A percentile compares a stretch with the other conserved stretches of the same genome.
Conservation (phyloP, 2,329 filamentous ascomycete species). For the Sarocladiaceae sp. region DNA sequence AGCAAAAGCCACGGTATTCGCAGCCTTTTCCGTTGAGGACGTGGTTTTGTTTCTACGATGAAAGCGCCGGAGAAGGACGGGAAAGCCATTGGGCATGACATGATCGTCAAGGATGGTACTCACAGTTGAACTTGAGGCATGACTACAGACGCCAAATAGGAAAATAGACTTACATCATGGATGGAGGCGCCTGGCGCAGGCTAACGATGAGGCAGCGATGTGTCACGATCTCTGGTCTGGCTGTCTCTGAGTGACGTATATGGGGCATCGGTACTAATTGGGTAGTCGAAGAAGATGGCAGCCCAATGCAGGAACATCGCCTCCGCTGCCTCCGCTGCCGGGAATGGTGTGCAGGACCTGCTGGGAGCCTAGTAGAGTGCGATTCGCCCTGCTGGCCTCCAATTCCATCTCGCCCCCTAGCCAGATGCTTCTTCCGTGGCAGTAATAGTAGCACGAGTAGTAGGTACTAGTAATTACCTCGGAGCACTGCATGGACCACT, state of each 20-base stretch:
- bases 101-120: not conserved
- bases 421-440: not conserved
- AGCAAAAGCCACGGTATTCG: conserved; percentile 34
- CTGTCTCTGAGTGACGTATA: not conserved
- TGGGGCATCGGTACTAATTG: too few relatives aligned
- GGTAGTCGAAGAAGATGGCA: not conserved
- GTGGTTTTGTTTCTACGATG: not conserved
- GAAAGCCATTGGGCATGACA: not conserved
- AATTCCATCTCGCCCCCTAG: too few relatives aligned
- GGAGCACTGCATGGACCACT: too few relatives aligned
- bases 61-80: not conserved
- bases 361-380: not conserved
- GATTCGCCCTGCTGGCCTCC: too few relatives aligned
- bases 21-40: conserved; percentile 34
- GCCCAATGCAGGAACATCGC: conserved; percentile 6
- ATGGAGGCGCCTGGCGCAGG: not conserved
- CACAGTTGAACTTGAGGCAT: not conserved
- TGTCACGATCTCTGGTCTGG: conserved; percentile 1
- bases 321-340: conserved; percentile 4
- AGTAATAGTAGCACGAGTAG: too few relatives aligned
- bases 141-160: not conserved
- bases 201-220: not conserved
- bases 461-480: too few relatives aligned
- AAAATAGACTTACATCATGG: conserved; percentile 1
- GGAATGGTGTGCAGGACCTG: not conserved